Evolutionary conservation across 1,284 basidiomycete genomes (phyloP).

Genomic region (Puccinia sorghi): DNA sequence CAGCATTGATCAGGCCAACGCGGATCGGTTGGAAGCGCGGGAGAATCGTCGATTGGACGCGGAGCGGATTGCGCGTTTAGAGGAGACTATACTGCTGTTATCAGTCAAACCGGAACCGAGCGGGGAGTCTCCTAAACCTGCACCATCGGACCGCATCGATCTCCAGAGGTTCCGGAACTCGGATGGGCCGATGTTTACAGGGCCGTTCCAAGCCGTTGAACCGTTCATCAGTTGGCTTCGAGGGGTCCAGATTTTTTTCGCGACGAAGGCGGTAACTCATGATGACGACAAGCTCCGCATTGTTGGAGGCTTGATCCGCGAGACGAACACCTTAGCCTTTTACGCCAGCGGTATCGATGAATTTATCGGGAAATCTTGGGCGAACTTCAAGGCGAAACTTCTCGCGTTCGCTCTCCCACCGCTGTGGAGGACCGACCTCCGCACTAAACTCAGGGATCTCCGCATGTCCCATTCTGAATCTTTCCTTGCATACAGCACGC

Average conservation of each 20-base stretch:
- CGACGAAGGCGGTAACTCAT: not conserved
- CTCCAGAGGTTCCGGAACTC: not conserved
- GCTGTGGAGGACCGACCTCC: not conserved
- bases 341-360: not conserved
- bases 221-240: not conserved
- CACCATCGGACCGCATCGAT: not conserved
- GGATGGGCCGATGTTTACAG: not conserved
- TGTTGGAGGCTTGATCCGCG: not conserved
- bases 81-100: no score
- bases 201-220: not conserved
- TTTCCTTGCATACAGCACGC: not conserved
- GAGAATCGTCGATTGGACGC: not conserved
- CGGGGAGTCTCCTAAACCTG: not conserved
- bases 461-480: no score
- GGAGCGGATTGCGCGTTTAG: no score
- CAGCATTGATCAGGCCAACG: not conserved
- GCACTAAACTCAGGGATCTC: not conserved
- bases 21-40: not conserved
- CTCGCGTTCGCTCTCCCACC: not conserved
- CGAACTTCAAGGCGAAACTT: not conserved
- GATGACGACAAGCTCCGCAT: not conserved
- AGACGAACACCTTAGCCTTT: not conserved
- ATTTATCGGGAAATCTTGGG: not conserved
- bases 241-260: not conserved
- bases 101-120: no score